Evolutionary conservation across 805 yeast genomes (phyloP).

Genomic region (Lipomyces chichibuensis): DNA sequence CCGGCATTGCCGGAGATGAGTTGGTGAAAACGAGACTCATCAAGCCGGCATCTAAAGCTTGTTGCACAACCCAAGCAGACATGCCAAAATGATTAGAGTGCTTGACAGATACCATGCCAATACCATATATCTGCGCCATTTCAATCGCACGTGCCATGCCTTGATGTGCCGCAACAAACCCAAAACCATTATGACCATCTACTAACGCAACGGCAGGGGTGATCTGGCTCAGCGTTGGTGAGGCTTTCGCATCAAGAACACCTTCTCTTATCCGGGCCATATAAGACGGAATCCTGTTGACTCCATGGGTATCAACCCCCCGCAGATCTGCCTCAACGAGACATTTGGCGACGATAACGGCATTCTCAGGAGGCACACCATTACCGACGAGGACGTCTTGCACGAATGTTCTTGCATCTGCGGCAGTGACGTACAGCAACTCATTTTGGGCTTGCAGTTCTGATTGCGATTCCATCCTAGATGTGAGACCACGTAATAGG

Average conservation of each 20-base stretch:
- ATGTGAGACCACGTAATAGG: no score
- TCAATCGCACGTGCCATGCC: slow-evolving; percentile 13
- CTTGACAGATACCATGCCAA: slow-evolving; percentile 18
- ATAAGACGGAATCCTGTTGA: slow-evolving; percentile 11
- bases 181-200: slow-evolving; percentile 16
- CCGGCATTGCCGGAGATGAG: slow-evolving; percentile 18
- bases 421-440: no score
- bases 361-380: slow-evolving; percentile 8
- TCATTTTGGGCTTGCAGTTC: no score
- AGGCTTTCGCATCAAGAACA: slow-evolving; percentile 12
- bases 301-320: slow-evolving; percentile 17
- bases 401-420: no score
- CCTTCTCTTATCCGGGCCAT: slow-evolving; percentile 17
- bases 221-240: background rate
- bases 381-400: slow-evolving; percentile 9
- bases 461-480: no score
- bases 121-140: slow-evolving; percentile 14
- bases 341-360: slow-evolving; percentile 9
- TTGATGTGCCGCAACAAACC: slow-evolving; percentile 5
- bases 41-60: slow-evolving; percentile 15
- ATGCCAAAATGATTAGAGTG: slow-evolving; percentile 16
- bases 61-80: slow-evolving; percentile 18
- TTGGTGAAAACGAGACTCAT: slow-evolving; percentile 18
- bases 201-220: slow-evolving; percentile 19
- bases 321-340: slow-evolving; percentile 15